Evolutionary conservation across 306 rosid species (phyloP), one percentile per base, ranked within the genome.

Genomic region (Albizia julibrissin): DNA sequence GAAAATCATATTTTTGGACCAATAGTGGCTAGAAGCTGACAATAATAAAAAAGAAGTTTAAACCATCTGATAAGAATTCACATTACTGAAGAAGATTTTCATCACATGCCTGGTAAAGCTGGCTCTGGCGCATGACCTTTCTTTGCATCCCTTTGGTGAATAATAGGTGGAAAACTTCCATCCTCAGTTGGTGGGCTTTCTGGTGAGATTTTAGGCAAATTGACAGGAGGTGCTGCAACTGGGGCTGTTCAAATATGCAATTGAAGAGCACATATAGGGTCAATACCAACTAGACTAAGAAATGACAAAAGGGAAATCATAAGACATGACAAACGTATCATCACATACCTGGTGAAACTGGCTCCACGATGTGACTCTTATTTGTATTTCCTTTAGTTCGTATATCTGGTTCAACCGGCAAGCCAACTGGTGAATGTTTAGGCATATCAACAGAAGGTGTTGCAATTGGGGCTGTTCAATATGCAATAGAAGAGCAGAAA

Each of bases 181-280:
- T 88, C 87, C 67, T 49, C 56, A 19, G 72, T 62, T 64, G 90
- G 86, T 10, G 69, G 81, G 54, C 79, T 66, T 72, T 26, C 77
- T 10, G 94, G 87, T 64, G 90, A 74, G 85, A 52, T 52, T 39
- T 29, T 86, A 27, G 96, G 91, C 54, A 76, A 68, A 79, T 50
- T 82, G 54, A 64, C 59, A 15, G 84, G 70, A 74, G 91, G 85
- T 62, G 80, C 50, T 69, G 69, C 86, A 83, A 74, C 83, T 69
- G 92, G 86, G 59, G 81, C 88, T 71, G 85, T 56, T 79, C 54
- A 66, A 64, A 24, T 69, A 72, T 61, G 70, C 5, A 72, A 75
- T 56, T 33, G 52, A 49, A 27, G 46, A 77, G 70, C 46, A 64
- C 8, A 67, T 49, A 34, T 10, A 34, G 64, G 44, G 74, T 58